phyloP scores from a whole-genome alignment of 2,329 filamentous ascomycete species.

The Tolypocladium tundrense region DNA sequence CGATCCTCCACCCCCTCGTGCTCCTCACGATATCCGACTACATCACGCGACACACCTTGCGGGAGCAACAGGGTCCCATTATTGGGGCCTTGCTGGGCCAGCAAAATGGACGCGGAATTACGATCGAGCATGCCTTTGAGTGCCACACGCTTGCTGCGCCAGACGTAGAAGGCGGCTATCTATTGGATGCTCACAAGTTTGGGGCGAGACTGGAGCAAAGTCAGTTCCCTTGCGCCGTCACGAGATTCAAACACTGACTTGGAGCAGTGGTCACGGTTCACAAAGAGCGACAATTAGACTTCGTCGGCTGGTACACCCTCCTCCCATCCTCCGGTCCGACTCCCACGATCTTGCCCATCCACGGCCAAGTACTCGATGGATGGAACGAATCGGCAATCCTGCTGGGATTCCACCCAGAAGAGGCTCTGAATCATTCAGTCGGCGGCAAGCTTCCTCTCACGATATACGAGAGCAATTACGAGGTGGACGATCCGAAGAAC shows the following conservation, averaged over 20 bases:
- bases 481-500: constrained; percentile 49
- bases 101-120: constrained; percentile 82
- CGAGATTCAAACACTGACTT: not conserved
- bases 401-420: constrained; percentile 71
- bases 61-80: constrained; percentile 64
- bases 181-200: constrained; percentile 65
- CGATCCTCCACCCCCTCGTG: constrained; percentile 84
- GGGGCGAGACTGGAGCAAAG: constrained; percentile 71
- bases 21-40: constrained; percentile 96
- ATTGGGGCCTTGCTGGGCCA: constrained; percentile 84
- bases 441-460: constrained; percentile 81
- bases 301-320: constrained; percentile 89
- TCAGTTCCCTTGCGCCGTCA: constrained; percentile 22
- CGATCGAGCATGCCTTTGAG: constrained; percentile 88
- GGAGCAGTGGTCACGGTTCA: constrained; percentile 76
- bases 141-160: constrained; percentile 45
- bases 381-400: constrained; percentile 84
- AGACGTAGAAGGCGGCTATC: constrained; percentile 42
- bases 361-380: constrained; percentile 62
- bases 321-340: constrained; percentile 64
- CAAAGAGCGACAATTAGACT: constrained; percentile 68
- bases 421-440: constrained; percentile 41
- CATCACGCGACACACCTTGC: constrained; percentile 80
- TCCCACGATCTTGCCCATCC: constrained; percentile 58
- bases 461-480: constrained; percentile 77